Evolutionary conservation across 1,284 basidiomycete species (phyloP).

Genomic region (Boletus sp.): DNA sequence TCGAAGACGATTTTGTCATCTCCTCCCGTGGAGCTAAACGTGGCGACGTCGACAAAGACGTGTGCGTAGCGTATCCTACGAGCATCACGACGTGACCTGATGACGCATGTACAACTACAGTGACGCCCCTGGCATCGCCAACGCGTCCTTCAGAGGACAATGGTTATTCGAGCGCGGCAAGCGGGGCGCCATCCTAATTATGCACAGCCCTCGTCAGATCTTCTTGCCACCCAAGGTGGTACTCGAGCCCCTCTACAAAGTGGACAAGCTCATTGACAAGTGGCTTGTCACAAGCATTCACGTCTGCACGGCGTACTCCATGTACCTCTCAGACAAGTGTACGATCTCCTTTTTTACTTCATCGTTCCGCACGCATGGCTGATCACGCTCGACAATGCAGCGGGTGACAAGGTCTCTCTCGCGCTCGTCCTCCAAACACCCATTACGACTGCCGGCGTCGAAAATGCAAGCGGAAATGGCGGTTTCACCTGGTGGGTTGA

Average conservation of each 20-base stretch:
- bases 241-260: constrained; percentile 19
- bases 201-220: constrained; percentile 22
- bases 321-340: constrained; percentile 32
- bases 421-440: constrained; percentile 14
- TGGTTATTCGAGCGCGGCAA: constrained; percentile 21
- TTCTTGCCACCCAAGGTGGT: constrained; percentile 18
- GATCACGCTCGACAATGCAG: constrained; percentile 6
- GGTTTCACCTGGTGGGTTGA: constrained; percentile 18
- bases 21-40: constrained; percentile 11
- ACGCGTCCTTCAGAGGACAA: constrained; percentile 15
- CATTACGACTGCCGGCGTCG: neutral
- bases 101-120: constrained; percentile 1
- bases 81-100: neutral
- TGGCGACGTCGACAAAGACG: neutral
- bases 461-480: neutral
- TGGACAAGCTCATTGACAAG: constrained; percentile 20
- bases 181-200: constrained; percentile 20
- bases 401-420: constrained; percentile 17
- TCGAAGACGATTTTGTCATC: constrained; percentile 25
- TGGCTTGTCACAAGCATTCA: constrained; percentile 21
- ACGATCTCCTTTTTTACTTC: neutral
- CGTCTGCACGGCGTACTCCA: constrained; percentile 21
- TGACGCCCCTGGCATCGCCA: constrained; percentile 6
- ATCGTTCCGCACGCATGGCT: neutral
- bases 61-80: constrained; percentile 9